Evolutionary conservation across 306 rosid genomes (phyloP), one percentile per base, ranked within the genome.

Genomic region (Lathyrus sativus): DNA sequence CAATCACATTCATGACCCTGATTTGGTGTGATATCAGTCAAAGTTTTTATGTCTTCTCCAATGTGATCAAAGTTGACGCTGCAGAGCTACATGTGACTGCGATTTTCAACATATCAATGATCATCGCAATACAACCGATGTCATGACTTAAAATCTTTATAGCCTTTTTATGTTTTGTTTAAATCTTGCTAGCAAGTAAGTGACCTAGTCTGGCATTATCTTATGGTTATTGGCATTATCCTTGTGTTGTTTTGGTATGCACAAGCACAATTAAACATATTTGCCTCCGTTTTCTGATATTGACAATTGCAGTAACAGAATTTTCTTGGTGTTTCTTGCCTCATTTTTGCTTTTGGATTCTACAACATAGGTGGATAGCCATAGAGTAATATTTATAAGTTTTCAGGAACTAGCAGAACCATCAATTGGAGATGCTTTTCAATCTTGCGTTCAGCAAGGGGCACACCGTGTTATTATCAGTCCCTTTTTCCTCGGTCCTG

Each of bases 401-500:
- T 50, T 29, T 54, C 77, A 93, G 97, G 98, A 93, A 79, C 69
- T 93, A 82, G 97, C 97, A 0, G 86, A 82, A 79, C 98, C 98
- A 48, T 90, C 98, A 22, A 90, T 93, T 74, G 61, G 26, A 31
- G 86, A 78, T 42, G 85, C 97, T 12, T 90, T 93, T 70, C 71
- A 63, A 57, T 82, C 82, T 17, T 90, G 96, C 4, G 76, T 93
- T 57, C 72, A 74, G 63, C 91, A 70, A 79, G 96, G 98, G 35
- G 96, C 97, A 41, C 12, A 44, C 49, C 89, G 88, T 4, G 50
- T 90, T 33, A 75, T 93, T 46, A 64, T 93, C 12, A 86, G 95
- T 77, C 97, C 98, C 0, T 93, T 93, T 81, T 93, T 93, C 75
- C 91, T 93, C 67, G 81, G 83, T 57, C 98, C 98, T 2, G 97